These are phyloP conservation scores for Pleurotus giganteus DNA, from an alignment of 768 basidiomycete genomes.

Conservation along the genomic window DNA sequence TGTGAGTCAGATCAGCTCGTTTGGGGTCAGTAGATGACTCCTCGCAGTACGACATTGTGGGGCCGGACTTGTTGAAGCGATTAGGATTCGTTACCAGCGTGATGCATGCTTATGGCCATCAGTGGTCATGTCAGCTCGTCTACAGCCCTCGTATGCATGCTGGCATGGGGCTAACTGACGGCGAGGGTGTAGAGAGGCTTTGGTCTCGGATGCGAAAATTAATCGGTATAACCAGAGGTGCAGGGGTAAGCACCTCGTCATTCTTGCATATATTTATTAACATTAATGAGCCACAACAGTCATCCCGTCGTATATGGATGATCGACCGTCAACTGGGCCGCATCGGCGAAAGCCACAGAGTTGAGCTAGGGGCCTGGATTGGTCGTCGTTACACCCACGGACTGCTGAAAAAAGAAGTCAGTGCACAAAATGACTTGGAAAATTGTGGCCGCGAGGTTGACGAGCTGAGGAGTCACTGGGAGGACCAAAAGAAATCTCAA, in stretches of 20 bases:
- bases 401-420: slow-evolving; percentile 10
- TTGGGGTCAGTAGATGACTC: neutral
- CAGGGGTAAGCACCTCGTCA: slow-evolving; percentile 24
- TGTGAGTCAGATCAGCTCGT: slow-evolving; percentile 19
- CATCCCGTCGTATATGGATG: slow-evolving; percentile 27
- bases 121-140: slow-evolving; percentile 33
- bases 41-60: slow-evolving; percentile 26
- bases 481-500: slow-evolving; percentile 27
- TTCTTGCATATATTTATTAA: too few relatives aligned
- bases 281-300: slow-evolving; percentile 13
- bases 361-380: slow-evolving; percentile 35
- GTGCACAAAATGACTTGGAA: slow-evolving; percentile 16
- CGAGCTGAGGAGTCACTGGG: slow-evolving; percentile 30
- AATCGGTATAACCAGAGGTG: slow-evolving; percentile 29
- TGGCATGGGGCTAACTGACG: slow-evolving; percentile 31
- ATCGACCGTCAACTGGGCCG: slow-evolving; percentile 28
- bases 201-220: slow-evolving; percentile 34
- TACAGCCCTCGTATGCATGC: slow-evolving; percentile 27
- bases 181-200: slow-evolving; percentile 30
- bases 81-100: slow-evolving; percentile 30
- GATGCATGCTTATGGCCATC: slow-evolving; percentile 38
- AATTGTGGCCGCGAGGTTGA: slow-evolving; percentile 14
- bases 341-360: slow-evolving; percentile 22
- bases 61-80: slow-evolving; percentile 13
- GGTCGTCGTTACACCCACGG: slow-evolving; percentile 16